Evolutionary conservation across 164 flowering plant species (phyloP), one percentile per base, ranked within the genome.

Genomic region (grape (Vitis vinifera)): DNA sequence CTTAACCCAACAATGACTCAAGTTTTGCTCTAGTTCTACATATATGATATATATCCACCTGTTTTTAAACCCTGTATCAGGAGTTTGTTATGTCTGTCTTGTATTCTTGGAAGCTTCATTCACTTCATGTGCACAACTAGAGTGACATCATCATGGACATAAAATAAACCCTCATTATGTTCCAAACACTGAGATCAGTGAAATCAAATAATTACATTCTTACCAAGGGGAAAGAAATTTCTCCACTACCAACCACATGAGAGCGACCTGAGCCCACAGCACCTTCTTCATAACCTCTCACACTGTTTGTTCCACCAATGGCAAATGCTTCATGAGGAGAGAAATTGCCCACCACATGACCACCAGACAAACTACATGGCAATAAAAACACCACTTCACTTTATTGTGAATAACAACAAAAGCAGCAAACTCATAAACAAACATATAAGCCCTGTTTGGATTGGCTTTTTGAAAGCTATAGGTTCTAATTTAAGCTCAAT

Each of bases 201-300:
- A 27, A 52, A 60, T 17, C 47, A 69, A 62, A 30, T 8, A 29
- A 11, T 29, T 62, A 10, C 62, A 60, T 60, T 63, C 27, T 4
- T 80, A 93, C 99, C 98, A 96, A 29, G 19, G 92, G 98, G 71
- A 93, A 87, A 69, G 99, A 91, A 63, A 91, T 68, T 81, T 93
- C 99, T 70, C 97, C 91, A 62, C 91, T 87, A 57, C 99, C 95
- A 77, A 96, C 91, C 15, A 82, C 87, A 77, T 87, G 91, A n/a
- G 99, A 93, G 55, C 98, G 89, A 62, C 97, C 98, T 67, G 99
- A 93, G 59, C 95, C 98, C 50, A 96, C 93, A 59, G 91, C 95
- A 72, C 99, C 99, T 88, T 96, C 98, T 81, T 96, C 98, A 74
- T 93, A 96, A 27, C 99, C 99, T 85, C 99, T 89, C 50, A 96